Conservation (phyloP, 176 grass and related monocot species). For the Avena atlantica region DNA sequence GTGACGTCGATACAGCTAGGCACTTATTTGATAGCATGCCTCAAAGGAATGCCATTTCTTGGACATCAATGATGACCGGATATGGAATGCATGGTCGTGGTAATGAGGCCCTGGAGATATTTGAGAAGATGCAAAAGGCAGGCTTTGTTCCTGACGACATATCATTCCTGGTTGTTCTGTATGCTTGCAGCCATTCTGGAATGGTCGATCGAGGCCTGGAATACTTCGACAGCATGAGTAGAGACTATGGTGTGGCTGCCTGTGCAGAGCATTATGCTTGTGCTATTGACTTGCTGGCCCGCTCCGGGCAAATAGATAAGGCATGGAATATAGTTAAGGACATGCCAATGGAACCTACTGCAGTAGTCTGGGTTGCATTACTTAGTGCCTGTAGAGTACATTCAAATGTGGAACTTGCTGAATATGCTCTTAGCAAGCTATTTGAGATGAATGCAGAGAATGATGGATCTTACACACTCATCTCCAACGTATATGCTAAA, state of each 20-base stretch:
- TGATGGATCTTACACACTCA: slow-evolving; percentile 84
- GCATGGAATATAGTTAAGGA: slow-evolving; percentile 74
- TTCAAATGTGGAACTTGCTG: slow-evolving; percentile 90
- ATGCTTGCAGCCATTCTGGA: slow-evolving; percentile 89
- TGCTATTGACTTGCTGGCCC: slow-evolving; percentile 80
- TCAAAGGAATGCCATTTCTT: slow-evolving; percentile 73
- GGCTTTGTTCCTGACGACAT: slow-evolving; percentile 77
- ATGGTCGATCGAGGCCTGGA: slow-evolving; percentile 77
- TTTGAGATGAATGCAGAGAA: slow-evolving; percentile 68
- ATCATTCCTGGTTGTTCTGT: slow-evolving; percentile 84
- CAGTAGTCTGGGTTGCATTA: slow-evolving; percentile 78
- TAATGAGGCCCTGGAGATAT: slow-evolving; percentile 65
- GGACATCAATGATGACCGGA: slow-evolving; percentile 88
- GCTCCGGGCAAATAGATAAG: slow-evolving; percentile 68
- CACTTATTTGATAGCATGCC: slow-evolving; percentile 73
- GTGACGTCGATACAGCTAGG: slow-evolving; percentile 68
- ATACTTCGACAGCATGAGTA: slow-evolving; percentile 74
- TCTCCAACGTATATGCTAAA: slow-evolving; percentile 93
- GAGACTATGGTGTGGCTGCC: slow-evolving; percentile 63
- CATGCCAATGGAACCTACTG: slow-evolving; percentile 81
- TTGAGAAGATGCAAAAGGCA: slow-evolving; percentile 73
- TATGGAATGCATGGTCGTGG: slow-evolving; percentile 90
- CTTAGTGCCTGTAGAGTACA: slow-evolving; percentile 80
- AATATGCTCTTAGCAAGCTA: slow-evolving; percentile 69
- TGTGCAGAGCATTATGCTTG: slow-evolving; percentile 82